Evolutionary conservation across 202 grass and related monocot species (phyloP).

Genomic region (Digitaria exilis): DNA sequence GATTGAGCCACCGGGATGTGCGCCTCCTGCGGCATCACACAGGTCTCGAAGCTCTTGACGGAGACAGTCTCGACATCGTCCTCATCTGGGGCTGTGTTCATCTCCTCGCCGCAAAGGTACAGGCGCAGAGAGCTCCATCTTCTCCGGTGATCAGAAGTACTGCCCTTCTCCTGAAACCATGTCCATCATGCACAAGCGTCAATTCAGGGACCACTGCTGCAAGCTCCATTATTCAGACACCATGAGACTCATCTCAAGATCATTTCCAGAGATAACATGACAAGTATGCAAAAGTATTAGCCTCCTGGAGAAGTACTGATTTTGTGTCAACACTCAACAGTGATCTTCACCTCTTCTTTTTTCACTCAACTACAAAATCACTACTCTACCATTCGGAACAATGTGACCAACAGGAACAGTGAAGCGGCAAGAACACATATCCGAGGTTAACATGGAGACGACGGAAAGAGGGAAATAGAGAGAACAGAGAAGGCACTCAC

Average conservation of each 20-base stretch:
- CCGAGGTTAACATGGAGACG: neutral
- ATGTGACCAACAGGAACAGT: neutral
- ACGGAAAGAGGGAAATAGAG: neutral
- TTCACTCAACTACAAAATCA: neutral
- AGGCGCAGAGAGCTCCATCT: constrained; percentile 65
- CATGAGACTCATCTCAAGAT: neutral
- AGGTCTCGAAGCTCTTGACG: constrained; percentile 55
- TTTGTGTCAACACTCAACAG: neutral
- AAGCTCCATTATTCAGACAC: neutral
- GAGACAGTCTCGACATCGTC: constrained; percentile 53
- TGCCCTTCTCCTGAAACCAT: constrained; percentile 46
- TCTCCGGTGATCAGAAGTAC: constrained; percentile 48
- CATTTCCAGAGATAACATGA: neutral
- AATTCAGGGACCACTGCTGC: neutral
- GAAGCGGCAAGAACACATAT: neutral
- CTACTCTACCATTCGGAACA: neutral
- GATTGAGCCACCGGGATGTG: constrained; percentile 4
- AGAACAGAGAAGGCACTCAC: constrained; percentile 39
- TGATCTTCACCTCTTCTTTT: neutral
- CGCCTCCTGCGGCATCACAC: neutral
- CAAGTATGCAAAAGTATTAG: constrained; percentile 8
- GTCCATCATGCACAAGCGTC: neutral
- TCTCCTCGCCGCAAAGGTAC: constrained; percentile 87
- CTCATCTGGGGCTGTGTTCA: constrained; percentile 39
- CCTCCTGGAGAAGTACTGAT: neutral